A percentile compares a stretch with the other conserved stretches of the same genome.
phyloP scores from a whole-genome alignment of 2,329 filamentous ascomycete genomes.

The Acrocalymma vagum region DNA sequence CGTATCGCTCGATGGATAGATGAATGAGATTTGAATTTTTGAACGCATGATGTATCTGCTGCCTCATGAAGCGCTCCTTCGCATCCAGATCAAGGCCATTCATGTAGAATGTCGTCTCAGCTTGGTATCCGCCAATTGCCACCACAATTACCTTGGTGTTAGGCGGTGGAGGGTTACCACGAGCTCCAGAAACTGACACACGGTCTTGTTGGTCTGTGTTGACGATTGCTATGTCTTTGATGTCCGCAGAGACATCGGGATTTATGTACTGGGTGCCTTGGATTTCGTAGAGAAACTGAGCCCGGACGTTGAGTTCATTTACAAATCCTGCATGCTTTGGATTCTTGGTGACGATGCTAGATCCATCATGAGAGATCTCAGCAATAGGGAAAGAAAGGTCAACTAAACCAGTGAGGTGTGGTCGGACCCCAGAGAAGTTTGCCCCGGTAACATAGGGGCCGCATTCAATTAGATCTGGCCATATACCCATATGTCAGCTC shows the following conservation, averaged over 20 bases:
- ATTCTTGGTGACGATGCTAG: conserved; percentile 55
- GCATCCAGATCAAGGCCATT: conserved; percentile 37
- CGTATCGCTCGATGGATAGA: too few species aligned
- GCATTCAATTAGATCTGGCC: conserved; percentile 65
- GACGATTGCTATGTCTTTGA: conserved; percentile 24
- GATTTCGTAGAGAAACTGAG: conserved; percentile 57
- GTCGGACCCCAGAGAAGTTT: conserved; percentile 59
- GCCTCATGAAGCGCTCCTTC: too few species aligned
- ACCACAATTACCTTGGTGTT: conserved; percentile 41
- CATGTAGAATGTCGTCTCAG: conserved; percentile 33
- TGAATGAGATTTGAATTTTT: too few species aligned
- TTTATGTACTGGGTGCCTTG: conserved; percentile 22
- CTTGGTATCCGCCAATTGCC: conserved; percentile 36
- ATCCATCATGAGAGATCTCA: conserved; percentile 52
- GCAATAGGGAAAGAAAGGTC: conserved; percentile 56
- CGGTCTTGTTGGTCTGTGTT: conserved; percentile 1
- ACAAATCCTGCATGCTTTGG: too few species aligned
- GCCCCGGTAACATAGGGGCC: conserved; percentile 59
- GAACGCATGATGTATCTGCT: too few species aligned
- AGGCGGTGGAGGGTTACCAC: conserved; percentile 36
- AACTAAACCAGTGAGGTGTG: conserved; percentile 45
- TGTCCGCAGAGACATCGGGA: conserved; percentile 16
- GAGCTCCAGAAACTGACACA: conserved; percentile 33
- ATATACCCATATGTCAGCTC: too few species aligned
- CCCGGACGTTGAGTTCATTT: too few species aligned